Conservation (phyloP, 371 early-diverging fungal species). For the Apophysomyces ossiformis region DNA sequence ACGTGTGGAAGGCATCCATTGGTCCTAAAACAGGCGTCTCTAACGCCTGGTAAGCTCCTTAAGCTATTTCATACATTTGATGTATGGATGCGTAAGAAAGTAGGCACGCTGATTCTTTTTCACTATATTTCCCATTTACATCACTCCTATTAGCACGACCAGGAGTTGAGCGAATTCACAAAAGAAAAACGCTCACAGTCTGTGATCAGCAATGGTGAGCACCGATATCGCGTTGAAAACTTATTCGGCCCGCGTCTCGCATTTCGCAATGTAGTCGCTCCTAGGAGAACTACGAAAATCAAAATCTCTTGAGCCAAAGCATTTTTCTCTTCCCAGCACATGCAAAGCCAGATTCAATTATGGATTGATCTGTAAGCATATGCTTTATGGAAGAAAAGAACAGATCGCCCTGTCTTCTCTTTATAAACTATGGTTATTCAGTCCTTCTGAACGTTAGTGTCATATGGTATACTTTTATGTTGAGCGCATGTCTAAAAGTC, state of each 20-base stretch:
- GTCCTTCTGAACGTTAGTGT: too few species aligned
- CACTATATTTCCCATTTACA: neutral
- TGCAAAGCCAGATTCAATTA: neutral
- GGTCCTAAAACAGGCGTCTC: slow-evolving; percentile 2
- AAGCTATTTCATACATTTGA: slow-evolving; percentile 6
- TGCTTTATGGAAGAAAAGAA: neutral
- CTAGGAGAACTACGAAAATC: neutral
- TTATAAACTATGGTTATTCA: too few species aligned
- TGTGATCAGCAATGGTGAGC: neutral
- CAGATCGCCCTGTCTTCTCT: neutral
- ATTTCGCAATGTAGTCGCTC: neutral
- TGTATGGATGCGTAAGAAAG: neutral
- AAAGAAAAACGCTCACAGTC: neutral
- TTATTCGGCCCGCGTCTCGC: neutral
- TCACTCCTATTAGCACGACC: neutral
- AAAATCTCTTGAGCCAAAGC: neutral
- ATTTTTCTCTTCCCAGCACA: neutral
- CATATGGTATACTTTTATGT: too few species aligned
- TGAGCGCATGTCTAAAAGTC: too few species aligned
- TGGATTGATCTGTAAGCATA: neutral
- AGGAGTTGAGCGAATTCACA: neutral
- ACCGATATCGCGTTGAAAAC: neutral
- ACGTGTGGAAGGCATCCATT: slow-evolving; percentile 14
- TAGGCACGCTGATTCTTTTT: neutral
- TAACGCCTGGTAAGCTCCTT: neutral